These are phyloP conservation scores for Onygena corvina DNA, from an alignment of 2,329 filamentous ascomycete species.

Conservation along the genomic window DNA sequence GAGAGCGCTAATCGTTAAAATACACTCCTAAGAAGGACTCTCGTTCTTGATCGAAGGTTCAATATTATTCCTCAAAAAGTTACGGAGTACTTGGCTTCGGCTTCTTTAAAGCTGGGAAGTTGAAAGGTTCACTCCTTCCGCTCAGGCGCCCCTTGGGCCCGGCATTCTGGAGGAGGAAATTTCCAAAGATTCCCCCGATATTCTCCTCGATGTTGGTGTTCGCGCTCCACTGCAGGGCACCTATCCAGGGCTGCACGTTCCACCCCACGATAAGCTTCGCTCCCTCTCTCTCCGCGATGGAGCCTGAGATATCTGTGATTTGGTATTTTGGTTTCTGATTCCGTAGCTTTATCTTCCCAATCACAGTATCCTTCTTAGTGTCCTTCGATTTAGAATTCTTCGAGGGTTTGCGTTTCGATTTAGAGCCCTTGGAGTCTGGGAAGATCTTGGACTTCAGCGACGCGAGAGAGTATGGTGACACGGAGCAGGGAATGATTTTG, in stretches of 20 bases:
- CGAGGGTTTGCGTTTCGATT: constrained; percentile 17
- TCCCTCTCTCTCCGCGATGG: constrained; percentile 59
- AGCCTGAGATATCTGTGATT: constrained; percentile 77
- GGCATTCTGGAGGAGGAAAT: constrained; percentile 42
- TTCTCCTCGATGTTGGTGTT: constrained; percentile 22
- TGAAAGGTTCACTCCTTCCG: constrained; percentile 42
- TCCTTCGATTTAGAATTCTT: constrained; percentile 13
- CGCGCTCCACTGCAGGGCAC: constrained; percentile 69
- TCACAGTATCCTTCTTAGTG: constrained; percentile 18
- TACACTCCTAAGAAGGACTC: neutral
- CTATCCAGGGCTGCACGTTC: constrained; percentile 97
- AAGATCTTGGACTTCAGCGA: constrained; percentile 29
- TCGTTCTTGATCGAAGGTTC: neutral
- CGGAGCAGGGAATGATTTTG: constrained; percentile 65
- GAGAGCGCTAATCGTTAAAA: too few species aligned
- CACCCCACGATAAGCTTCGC: constrained; percentile 75
- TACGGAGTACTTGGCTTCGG: constrained; percentile 20
- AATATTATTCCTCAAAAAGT: neutral
- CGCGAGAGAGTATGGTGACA: constrained; percentile 32
- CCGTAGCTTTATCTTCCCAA: constrained; percentile 60
- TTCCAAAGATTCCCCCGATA: constrained; percentile 20
- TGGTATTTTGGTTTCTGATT: constrained; percentile 94
- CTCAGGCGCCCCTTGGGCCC: constrained; percentile 23
- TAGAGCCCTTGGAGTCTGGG: constrained; percentile 19
- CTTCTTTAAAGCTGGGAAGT: constrained; percentile 45